Percentiles rank a stretch among this genome's conserved stretches.
phyloP scores from a whole-genome alignment of 176 grass and related monocot species.

The Typha latifolia region DNA sequence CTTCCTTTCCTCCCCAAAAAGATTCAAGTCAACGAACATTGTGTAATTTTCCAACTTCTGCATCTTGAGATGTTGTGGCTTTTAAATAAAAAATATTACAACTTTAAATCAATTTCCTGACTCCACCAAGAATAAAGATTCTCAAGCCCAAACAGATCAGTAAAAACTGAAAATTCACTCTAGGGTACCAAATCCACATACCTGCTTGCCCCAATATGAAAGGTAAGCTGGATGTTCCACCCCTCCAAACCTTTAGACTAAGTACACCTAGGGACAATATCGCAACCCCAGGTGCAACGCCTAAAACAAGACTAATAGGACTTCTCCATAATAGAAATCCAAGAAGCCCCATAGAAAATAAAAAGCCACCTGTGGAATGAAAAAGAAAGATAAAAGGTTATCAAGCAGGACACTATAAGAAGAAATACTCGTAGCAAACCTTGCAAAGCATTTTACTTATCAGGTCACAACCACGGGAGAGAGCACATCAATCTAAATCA shows the following conservation, averaged over 20 bases:
- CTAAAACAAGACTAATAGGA: slow-evolving; percentile 46
- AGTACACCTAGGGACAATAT: slow-evolving; percentile 56
- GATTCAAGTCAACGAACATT: too few species aligned
- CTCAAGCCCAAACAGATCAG: not conserved
- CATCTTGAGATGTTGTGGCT: too few species aligned
- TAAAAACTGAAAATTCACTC: slow-evolving; percentile 2
- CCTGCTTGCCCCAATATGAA: slow-evolving; percentile 90
- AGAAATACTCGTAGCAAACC: not conserved
- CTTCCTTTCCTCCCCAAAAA: too few species aligned
- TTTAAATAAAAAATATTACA: too few species aligned
- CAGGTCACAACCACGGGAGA: too few species aligned
- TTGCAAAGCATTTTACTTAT: not conserved
- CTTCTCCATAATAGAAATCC: slow-evolving; percentile 82
- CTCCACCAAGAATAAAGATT: not conserved
- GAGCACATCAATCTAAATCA: too few species aligned
- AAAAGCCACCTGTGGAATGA: slow-evolving; percentile 41
- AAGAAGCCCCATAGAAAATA: slow-evolving; percentile 62
- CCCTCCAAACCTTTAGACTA: slow-evolving; percentile 88
- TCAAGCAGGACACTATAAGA: slow-evolving; percentile 1
- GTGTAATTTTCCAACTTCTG: too few species aligned
- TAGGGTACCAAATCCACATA: slow-evolving; percentile 23
- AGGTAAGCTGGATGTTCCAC: slow-evolving; percentile 66
- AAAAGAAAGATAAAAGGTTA: slow-evolving; percentile 13
- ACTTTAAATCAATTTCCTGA: not conserved
- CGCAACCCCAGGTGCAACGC: slow-evolving; percentile 65